Evolutionary conservation across 768 basidiomycete genomes (phyloP).

Genomic region (Podaxis rugospora): DNA sequence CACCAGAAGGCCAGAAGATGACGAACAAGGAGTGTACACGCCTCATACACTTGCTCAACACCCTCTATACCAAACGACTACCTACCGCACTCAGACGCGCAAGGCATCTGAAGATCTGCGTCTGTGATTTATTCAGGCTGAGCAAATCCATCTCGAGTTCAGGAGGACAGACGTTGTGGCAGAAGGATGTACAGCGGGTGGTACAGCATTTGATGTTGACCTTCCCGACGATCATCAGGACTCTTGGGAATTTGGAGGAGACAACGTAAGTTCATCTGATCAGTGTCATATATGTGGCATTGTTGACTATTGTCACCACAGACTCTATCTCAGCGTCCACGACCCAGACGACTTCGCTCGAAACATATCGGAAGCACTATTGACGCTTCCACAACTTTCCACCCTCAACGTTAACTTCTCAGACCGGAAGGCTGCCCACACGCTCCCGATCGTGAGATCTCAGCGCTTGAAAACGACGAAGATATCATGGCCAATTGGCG

Average conservation of each 20-base stretch:
- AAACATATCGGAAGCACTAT: neutral
- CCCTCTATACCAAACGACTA: neutral
- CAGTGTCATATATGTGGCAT: neutral
- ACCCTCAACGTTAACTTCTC: neutral
- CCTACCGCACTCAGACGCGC: neutral
- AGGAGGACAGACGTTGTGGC: neutral
- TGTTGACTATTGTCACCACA: neutral
- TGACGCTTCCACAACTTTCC: neutral
- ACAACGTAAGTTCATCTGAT: neutral
- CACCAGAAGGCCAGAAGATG: neutral
- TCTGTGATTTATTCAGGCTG: conserved; percentile 1
- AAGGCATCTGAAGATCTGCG: conserved; percentile 1
- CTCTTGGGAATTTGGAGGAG: conserved; percentile 1
- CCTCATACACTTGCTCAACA: conserved; percentile 1
- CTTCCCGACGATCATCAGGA: neutral
- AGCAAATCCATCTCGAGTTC: neutral
- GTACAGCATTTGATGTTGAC: neutral
- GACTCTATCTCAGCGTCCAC: neutral
- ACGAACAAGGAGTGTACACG: neutral
- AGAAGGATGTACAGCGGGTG: neutral
- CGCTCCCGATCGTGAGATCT: neutral
- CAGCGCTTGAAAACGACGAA: neutral
- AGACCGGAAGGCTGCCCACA: neutral
- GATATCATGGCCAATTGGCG: conserved; percentile 4
- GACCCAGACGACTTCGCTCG: neutral